Base-by-base conservation (phyloP, 164 flowering plant species). In the Warburgia ugandensis region DNA sequence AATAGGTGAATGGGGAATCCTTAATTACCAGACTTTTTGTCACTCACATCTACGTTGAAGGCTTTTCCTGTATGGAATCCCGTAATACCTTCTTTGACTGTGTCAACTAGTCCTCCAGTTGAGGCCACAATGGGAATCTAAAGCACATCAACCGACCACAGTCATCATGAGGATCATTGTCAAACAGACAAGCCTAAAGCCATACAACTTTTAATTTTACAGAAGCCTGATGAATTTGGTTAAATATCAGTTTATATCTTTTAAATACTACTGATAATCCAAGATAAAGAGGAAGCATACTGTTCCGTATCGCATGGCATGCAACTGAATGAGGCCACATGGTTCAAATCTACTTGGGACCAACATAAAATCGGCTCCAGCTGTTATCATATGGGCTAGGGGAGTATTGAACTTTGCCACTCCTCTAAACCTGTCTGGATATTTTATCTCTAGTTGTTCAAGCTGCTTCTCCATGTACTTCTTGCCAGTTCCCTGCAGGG, bases 61-160 rank as follows among this genome's bases (percentile, higher is more conserved):
- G 50, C 68, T 52, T n/a, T n/a, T n/a, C 98, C 96, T 88, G 88
- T 92, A 21, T 83, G 96, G 69, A 92, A 85, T 53, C 98, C 98
- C 1, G 96, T 92, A 54, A 52, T 80, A 8, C 98, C 98, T 72
- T 92, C 98, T 62, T 76, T 80, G 26, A 92, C 92, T 3, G 99
- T 92, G 75, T 92, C 95, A 40, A 84, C 91, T 21, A 92, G 75
- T 38, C 99, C 99, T 60, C 99, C 99, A 40, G 96, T 88, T 14
- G 95, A 81, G 43, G 89, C 77, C 33, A 81, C 90, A 40, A 83
- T 69, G 8, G 88, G 80, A 11, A 54, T 32, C 58, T 54, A 25
- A 21, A 54, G 13, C 49, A 19, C 16, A 43, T 29, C 31, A 54
- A 1, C 1, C 5, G 21, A 45, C n/a, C n/a, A n/a, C n/a, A n/a